Evolutionary conservation across 1,284 basidiomycete species (phyloP), one percentile per base, ranked within the genome.

Genomic region (Mycena sp.): DNA sequence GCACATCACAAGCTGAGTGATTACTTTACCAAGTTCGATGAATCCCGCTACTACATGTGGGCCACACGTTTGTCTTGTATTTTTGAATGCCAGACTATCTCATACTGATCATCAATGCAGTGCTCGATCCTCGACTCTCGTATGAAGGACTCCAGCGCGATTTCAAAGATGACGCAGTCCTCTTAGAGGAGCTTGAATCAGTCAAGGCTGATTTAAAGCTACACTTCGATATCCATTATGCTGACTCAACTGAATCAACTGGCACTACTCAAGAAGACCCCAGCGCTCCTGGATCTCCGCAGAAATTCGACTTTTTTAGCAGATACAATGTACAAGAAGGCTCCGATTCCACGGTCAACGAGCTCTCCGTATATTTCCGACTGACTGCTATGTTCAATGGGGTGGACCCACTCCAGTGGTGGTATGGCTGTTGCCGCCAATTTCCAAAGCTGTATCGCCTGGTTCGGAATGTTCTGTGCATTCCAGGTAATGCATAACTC

Each of bases 371-470:
- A n/a, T 71, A 63, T 48, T 70, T 70, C 32, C 7, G 40, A 14
- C 49, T 71, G 45, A 62, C 52, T 23, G 35, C 17, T 26, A 26
- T 26, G 0, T 69, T 51, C 44, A 50, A 58, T 1, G 38, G 19
- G n/a, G 14, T 21, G 11, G 67, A 73, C 35, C 67, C 70, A 0
- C 41, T 72, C 10, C 23, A 26, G 21, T 72, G 70, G 71, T 72
- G 71, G 70, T 28, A 30, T 10, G 37, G 10, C 14, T 68, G 48
- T 17, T 37, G 54, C 14, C 32, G 37, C 2, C 50, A 66, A 43
- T 71, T 70, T 35, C 72, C 71, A 0, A 38, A 52, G 7, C 50
- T 72, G 3, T 70, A 64, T 23, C 28, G 40, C 3, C 40, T 72
- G 9, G 66, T 64, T 12, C 58, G 63, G 2, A 63, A 72, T 37